Conservation (phyloP, 2,329 filamentous ascomycete species). For the Raffaelea arxii region DNA sequence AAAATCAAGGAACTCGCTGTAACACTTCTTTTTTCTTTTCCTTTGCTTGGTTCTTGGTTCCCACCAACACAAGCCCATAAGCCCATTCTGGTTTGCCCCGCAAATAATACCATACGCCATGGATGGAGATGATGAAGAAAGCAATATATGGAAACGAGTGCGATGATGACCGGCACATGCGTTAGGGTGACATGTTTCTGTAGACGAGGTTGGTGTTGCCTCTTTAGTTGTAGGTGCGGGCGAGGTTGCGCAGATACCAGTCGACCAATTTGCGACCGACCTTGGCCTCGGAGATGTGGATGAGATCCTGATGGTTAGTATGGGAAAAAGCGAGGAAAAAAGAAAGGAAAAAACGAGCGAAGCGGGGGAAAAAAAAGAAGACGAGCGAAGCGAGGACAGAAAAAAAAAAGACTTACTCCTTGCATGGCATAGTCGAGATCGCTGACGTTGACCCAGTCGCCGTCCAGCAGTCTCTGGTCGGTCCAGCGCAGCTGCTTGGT, state of each 20-base stretch:
- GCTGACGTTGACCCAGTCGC: constrained; percentile 84
- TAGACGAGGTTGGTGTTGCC: too few species aligned
- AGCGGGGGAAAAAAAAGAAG: background rate
- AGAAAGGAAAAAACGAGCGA: background rate
- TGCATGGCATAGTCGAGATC: constrained; percentile 97
- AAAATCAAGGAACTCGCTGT: background rate
- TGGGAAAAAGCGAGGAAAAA: background rate
- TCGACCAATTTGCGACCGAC: constrained; percentile 94
- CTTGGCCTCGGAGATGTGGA: constrained; percentile 98
- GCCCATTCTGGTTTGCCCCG: too few species aligned
- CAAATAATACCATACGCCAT: too few species aligned
- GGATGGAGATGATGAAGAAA: too few species aligned
- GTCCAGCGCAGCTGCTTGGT: constrained; percentile 93
- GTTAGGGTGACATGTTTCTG: too few species aligned
- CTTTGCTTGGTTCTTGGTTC: background rate
- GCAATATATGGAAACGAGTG: too few species aligned
- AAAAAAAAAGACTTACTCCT: constrained; percentile 53
- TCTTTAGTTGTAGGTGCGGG: constrained; percentile 72
- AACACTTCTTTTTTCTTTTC: background rate
- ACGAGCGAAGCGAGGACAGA: constrained; percentile 5
- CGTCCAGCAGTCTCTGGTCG: constrained; percentile 81
- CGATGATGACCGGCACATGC: too few species aligned
- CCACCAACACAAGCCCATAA: too few species aligned
- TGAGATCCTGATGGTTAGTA: constrained; percentile 60
- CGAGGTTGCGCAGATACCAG: constrained; percentile 97